A percentile compares a stretch with the other conserved stretches of the same genome.
phyloP scores from a whole-genome alignment of 1,284 basidiomycete genomes.

The Coniferiporia sulphurascens region DNA sequence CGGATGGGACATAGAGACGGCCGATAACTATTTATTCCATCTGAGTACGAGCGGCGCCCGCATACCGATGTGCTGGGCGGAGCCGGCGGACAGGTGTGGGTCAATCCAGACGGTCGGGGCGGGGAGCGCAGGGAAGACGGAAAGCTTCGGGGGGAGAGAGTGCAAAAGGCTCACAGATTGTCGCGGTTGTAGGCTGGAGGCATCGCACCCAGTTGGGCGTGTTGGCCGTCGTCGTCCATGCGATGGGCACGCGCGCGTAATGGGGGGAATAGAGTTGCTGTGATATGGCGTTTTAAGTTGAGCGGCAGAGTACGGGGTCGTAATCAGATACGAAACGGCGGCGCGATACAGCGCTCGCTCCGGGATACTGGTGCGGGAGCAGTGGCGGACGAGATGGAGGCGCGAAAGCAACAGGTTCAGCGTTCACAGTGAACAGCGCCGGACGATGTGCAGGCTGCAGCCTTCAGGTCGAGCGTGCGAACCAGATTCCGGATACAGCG shows the following conservation, averaged over 20 bases:
- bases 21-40: not conserved
- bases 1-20: not conserved
- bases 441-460: not conserved
- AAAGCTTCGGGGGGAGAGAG: not conserved
- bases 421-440: not conserved
- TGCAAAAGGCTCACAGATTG: slow-evolving; percentile 13
- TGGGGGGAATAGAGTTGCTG: not conserved
- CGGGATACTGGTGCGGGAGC: not conserved
- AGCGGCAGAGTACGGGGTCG: not conserved
- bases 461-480: not conserved
- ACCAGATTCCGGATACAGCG: too few relatives aligned
- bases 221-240: slow-evolving; percentile 19
- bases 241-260: not conserved
- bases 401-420: not conserved
- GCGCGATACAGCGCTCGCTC: not conserved
- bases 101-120: not conserved
- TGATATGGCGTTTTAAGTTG: not conserved
- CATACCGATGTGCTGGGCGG: not conserved
- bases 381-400: not conserved
- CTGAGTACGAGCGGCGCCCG: not conserved
- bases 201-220: slow-evolving; percentile 7
- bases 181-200: slow-evolving; percentile 16
- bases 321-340: not conserved
- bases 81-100: slow-evolving; percentile 5
- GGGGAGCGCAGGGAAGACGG: not conserved